Conservation (phyloP, 164 flowering plant genomes). For the Hamamelis virginiana region DNA sequence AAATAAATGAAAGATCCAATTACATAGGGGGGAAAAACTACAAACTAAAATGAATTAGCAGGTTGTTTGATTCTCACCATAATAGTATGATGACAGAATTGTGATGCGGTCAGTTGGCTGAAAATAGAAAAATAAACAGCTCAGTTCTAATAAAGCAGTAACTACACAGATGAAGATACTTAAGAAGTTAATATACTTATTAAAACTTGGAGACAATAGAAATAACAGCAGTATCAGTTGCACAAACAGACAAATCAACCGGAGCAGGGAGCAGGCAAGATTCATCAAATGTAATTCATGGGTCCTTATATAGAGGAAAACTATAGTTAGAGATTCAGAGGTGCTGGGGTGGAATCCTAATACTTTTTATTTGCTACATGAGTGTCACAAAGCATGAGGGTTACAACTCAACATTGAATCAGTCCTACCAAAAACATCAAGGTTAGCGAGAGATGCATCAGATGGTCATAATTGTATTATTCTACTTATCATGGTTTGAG, state of each 20-base stretch:
- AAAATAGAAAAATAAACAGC: constrained; percentile 21
- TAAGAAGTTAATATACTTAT: constrained; percentile 2
- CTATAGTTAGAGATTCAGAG: background rate
- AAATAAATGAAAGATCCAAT: background rate
- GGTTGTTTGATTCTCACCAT: constrained; percentile 56
- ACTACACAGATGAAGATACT: constrained; percentile 4
- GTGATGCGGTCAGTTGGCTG: constrained; percentile 90
- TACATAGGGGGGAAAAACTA: background rate
- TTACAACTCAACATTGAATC: background rate
- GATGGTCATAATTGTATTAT: background rate
- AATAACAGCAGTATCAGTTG: background rate
- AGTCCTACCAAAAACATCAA: background rate
- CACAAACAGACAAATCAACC: constrained; percentile 2
- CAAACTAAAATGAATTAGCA: background rate
- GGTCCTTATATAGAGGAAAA: background rate
- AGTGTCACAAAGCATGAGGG: background rate
- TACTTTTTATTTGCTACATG: background rate
- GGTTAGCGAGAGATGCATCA: background rate
- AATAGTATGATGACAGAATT: constrained; percentile 83
- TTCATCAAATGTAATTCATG: background rate
- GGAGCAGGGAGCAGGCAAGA: background rate
- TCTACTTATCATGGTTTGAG: background rate
- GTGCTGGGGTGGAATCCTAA: background rate
- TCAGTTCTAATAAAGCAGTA: background rate
- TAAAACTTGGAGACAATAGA: background rate